A percentile compares a stretch with the other conserved stretches of the same genome.
Evolutionary conservation across 2,329 filamentous ascomycete genomes (phyloP).

Genomic region (Cladosporium sp.): DNA sequence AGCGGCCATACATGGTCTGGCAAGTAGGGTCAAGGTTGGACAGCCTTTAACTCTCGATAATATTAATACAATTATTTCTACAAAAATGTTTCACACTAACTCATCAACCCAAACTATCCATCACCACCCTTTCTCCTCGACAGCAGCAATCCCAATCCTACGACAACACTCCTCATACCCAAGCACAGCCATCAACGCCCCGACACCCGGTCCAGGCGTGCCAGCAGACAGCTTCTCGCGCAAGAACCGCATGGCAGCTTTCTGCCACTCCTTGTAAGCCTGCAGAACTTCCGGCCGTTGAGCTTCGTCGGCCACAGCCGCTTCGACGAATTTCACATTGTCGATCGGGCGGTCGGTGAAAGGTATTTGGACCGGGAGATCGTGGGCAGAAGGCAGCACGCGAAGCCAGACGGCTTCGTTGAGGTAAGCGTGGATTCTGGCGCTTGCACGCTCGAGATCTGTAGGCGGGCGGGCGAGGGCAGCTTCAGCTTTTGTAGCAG

Average conservation of each 20-base stretch:
- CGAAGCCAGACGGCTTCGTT: slow-evolving; percentile 8
- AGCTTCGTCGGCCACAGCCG: slow-evolving; percentile 9
- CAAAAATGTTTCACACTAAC: too few relatives aligned
- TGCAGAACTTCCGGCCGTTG: slow-evolving; percentile 14
- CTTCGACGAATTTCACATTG: slow-evolving; percentile 2
- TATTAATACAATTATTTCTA: too few relatives aligned
- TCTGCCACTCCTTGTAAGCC: slow-evolving; percentile 25
- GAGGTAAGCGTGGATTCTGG: slow-evolving; percentile 10
- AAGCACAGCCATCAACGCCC: slow-evolving; percentile 52
- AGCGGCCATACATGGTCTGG: not conserved
- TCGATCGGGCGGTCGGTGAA: slow-evolving; percentile 16
- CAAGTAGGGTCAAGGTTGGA: too few relatives aligned
- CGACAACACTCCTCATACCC: slow-evolving; percentile 48
- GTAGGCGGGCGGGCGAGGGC: slow-evolving; percentile 4
- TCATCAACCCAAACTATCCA: too few relatives aligned
- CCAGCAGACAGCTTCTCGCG: slow-evolving; percentile 54
- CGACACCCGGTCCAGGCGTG: slow-evolving; percentile 50
- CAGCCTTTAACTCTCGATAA: too few relatives aligned
- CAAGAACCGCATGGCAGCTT: slow-evolving; percentile 51
- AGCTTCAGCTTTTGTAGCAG: not conserved
- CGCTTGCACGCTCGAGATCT: slow-evolving; percentile 8
- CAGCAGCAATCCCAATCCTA: slow-evolving; percentile 25
- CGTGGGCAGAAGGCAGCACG: not conserved
- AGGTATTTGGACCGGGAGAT: slow-evolving; percentile 1
- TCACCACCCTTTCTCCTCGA: slow-evolving; percentile 4